Percentiles rank a stretch among this genome's conserved stretches.
These are phyloP conservation scores for Guadua angustifolia DNA, from an alignment of 176 grass and related monocot species.

Conservation along the genomic window DNA sequence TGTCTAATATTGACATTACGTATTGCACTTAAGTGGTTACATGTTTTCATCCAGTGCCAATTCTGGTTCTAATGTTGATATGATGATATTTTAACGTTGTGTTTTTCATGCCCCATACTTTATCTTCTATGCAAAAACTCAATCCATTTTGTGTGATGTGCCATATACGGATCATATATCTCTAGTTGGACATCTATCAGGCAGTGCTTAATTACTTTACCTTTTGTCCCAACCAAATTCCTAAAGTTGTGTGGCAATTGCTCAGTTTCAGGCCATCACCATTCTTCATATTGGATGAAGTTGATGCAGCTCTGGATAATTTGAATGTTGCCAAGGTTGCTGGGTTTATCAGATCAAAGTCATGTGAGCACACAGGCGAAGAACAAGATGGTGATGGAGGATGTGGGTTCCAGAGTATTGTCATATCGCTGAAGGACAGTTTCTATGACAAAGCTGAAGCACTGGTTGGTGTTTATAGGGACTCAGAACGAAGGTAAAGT, in stretches of 20 bases:
- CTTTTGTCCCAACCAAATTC: constrained; percentile 16
- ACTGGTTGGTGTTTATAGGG: constrained; percentile 94
- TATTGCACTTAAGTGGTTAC: neutral
- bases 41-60: neutral
- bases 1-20: constrained; percentile 21
- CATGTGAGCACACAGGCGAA: constrained; percentile 56
- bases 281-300: constrained; percentile 99
- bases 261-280: constrained; percentile 94
- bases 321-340: constrained; percentile 98
- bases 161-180: neutral
- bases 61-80: constrained; percentile 30
- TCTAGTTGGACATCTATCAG: neutral
- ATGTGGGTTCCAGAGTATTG: constrained; percentile 93
- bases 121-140: too few species aligned
- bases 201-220: neutral
- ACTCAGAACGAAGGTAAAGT: constrained; percentile 76
- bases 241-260: constrained; percentile 31
- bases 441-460: constrained; percentile 99
- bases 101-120: constrained; percentile 7
- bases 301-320: constrained; percentile 98
- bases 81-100: neutral
- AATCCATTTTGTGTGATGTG: neutral
- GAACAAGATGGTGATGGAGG: constrained; percentile 62
- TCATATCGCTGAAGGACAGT: constrained; percentile 95
- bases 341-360: constrained; percentile 96